These are phyloP conservation scores for Annulohypoxylon bovei DNA, from an alignment of 495 filamentous ascomycete genomes.

Conservation along the genomic window DNA sequence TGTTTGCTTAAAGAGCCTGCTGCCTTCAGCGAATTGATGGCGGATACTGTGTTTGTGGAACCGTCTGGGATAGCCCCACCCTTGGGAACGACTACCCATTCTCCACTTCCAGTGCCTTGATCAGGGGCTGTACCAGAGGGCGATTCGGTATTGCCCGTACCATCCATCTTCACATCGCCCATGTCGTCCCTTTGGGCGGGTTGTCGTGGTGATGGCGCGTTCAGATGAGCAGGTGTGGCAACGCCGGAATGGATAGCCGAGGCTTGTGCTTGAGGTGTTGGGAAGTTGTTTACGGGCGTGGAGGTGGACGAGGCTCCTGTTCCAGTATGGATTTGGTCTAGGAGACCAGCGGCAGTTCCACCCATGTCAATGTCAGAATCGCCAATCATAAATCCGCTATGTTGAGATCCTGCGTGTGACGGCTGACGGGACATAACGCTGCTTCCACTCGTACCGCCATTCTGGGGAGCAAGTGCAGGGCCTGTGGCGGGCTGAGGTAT, in stretches of 20 bases:
- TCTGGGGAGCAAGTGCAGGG: slow-evolving; percentile 31
- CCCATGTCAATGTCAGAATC: slow-evolving; percentile 75
- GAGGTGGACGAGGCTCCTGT: slow-evolving; percentile 63
- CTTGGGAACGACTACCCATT: slow-evolving; percentile 66
- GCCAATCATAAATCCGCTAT: slow-evolving; percentile 61
- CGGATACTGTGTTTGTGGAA: slow-evolving; percentile 26
- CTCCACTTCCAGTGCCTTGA: slow-evolving; percentile 56
- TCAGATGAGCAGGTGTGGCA: slow-evolving; percentile 57
- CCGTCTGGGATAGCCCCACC: slow-evolving; percentile 50
- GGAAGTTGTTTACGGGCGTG: slow-evolving; percentile 58
- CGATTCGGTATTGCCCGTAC: slow-evolving; percentile 38
- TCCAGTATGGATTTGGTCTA: slow-evolving; percentile 71
- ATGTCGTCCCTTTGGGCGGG: slow-evolving; percentile 33
- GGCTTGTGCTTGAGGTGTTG: slow-evolving; percentile 56
- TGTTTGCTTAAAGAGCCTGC: slow-evolving; percentile 47
- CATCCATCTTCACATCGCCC: slow-evolving; percentile 52
- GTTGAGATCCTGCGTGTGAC: slow-evolving; percentile 58
- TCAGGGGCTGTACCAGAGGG: slow-evolving; percentile 46
- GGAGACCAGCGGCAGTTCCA: slow-evolving; percentile 66
- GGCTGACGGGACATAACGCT: slow-evolving; percentile 55
- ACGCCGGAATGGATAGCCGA: slow-evolving; percentile 56
- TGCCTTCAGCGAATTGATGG: slow-evolving; percentile 21
- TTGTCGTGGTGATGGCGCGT: slow-evolving; percentile 49
- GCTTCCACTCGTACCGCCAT: slow-evolving; percentile 25
- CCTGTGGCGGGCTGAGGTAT: slow-evolving; percentile 21